Base-by-base conservation (phyloP, 768 basidiomycete genomes). In the Porpolomopsis calyptriformis region DNA sequence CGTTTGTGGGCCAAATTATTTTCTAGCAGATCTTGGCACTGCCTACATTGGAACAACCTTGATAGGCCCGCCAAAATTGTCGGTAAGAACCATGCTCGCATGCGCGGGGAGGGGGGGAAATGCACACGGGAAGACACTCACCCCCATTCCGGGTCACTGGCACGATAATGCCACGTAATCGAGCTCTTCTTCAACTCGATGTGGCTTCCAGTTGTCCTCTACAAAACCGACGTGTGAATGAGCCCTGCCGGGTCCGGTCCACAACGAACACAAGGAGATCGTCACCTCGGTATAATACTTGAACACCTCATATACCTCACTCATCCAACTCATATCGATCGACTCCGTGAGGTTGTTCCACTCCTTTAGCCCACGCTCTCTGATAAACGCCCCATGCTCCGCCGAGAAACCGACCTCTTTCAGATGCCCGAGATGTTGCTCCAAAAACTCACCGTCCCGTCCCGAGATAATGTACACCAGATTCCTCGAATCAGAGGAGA, bases 251-350 rank as follows among this genome's bases (percentile, higher is more conserved):
- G 22, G 31, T 19, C 34, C 19, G n/a, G 14, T 6, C 26, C 20
- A 44, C 46, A 41, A 16, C 22, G 37, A 20, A 47, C 22, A 31
- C 14, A 24, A 42, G 36, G 5, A 9, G 22, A 14, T 18, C 62
- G 77, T 37, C 50, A 82, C 81, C 76, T 94, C 92, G 14, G 90
- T 94, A 65, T 94, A 94, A 66, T 94, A 98, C 64, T 76, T 78
- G 66, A 99, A 99, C 41, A 99, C 83, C 67, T 97, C 91, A 55
- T 82, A 77, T 24, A 96, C 94, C 67, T 99, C 94, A 43, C 65
- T 70, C 86, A 94, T 91, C 94, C 94, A 99, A 52, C 78, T 78
- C 94, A 98, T 98, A 66, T 99, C 93, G 58, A 99, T 62, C 50
- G 72, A 75, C 62, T 82, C 77, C n/a, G 93, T 96, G 60, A 96